phyloP scores from a whole-genome alignment of 345 rosid genomes.

The Eucalyptus erythrocorys region DNA sequence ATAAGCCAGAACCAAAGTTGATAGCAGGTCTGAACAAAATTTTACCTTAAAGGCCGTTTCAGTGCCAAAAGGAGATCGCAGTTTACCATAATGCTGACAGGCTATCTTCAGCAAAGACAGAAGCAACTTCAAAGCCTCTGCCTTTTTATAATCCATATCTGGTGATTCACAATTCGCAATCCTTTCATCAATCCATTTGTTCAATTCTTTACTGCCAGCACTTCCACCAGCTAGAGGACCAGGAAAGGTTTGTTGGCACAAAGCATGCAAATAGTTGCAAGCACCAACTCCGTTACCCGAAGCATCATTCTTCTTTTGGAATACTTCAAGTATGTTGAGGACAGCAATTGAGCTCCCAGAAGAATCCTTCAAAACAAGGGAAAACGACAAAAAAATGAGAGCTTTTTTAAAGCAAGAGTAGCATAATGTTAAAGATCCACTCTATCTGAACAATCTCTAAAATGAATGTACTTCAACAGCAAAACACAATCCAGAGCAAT shows the following conservation, averaged over 20 bases:
- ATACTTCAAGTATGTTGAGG: slow-evolving; percentile 70
- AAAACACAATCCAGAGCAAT: background rate
- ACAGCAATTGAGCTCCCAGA: slow-evolving; percentile 44
- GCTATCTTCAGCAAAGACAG: slow-evolving; percentile 85
- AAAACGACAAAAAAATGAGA: slow-evolving; percentile 3
- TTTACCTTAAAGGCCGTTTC: slow-evolving; percentile 58
- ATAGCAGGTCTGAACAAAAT: background rate
- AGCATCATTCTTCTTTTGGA: slow-evolving; percentile 21
- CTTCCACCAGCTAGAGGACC: slow-evolving; percentile 96
- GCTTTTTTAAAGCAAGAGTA: background rate
- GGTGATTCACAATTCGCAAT: slow-evolving; percentile 49
- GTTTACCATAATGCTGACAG: slow-evolving; percentile 93
- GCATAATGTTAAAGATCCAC: background rate
- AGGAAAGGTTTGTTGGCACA: slow-evolving; percentile 71
- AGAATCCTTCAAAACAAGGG: slow-evolving; percentile 31
- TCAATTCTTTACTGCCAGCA: slow-evolving; percentile 80
- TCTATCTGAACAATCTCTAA: background rate
- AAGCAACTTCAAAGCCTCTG: slow-evolving; percentile 55
- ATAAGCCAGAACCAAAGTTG: background rate
- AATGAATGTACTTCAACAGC: background rate
- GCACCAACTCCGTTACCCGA: slow-evolving; percentile 22
- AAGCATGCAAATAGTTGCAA: slow-evolving; percentile 53
- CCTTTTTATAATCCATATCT: slow-evolving; percentile 41
- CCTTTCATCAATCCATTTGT: slow-evolving; percentile 95
- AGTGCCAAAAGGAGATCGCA: slow-evolving; percentile 82